Percentiles rank a stretch among this genome's conserved stretches.
Conservation (phyloP, 352 stramenopile species). For the Phytopythium cucurbitacearum region DNA sequence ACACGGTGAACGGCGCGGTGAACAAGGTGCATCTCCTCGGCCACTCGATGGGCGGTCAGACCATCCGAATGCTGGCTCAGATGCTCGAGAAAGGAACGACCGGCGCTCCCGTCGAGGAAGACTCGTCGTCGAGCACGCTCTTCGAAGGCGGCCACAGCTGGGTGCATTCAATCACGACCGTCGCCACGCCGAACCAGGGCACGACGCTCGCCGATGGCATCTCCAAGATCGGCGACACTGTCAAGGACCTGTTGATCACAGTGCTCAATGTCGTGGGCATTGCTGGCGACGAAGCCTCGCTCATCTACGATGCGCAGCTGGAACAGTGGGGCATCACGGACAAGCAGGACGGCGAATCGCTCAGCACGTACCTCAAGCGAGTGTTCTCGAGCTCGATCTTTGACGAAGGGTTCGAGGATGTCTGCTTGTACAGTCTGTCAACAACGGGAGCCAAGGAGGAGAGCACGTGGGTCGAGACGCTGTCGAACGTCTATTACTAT, state of each 20-base stretch:
- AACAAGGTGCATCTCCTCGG: constrained; percentile 69
- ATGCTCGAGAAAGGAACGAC: constrained; percentile 38
- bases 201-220: constrained; percentile 31
- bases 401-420: constrained; percentile 23
- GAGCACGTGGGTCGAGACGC: constrained; percentile 28
- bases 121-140: constrained; percentile 16
- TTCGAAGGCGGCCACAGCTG: constrained; percentile 38
- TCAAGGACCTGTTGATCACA: constrained; percentile 20
- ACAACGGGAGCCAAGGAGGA: constrained; percentile 24
- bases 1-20: constrained; percentile 33
- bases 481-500: constrained; percentile 30
- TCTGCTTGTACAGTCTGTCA: constrained; percentile 21
- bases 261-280: constrained; percentile 22
- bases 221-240: constrained; percentile 18
- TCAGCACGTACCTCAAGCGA: constrained; percentile 32
- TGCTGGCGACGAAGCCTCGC: constrained; percentile 11
- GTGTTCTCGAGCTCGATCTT: constrained; percentile 30
- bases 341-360: constrained; percentile 19
- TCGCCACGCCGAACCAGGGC: constrained; percentile 41
- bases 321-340: constrained; percentile 41
- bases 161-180: constrained; percentile 48
- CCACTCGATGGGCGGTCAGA: constrained; percentile 81
- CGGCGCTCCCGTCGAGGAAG: constrained; percentile 18
- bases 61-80: constrained; percentile 70
- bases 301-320: constrained; percentile 34